Percentiles rank a stretch among this genome's conserved stretches.
These are phyloP conservation scores for Capronia coronata DNA, from an alignment of 2,329 filamentous ascomycete genomes.

Conservation along the genomic window DNA sequence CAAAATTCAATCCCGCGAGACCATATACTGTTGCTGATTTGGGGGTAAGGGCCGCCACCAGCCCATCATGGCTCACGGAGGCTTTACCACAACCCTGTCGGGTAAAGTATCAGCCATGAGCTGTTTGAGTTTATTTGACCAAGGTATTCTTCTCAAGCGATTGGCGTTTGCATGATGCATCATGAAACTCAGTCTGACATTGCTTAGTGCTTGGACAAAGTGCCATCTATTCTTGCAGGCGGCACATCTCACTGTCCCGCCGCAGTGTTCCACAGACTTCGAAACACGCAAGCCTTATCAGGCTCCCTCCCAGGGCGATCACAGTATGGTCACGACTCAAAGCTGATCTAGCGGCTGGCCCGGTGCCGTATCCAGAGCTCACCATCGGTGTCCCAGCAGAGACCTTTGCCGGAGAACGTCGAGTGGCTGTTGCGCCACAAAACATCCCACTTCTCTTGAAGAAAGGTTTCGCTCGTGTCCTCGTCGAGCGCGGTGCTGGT, in stretches of 20 bases:
- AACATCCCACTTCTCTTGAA: conserved; percentile 77
- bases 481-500: conserved; percentile 78
- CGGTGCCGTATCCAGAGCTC: conserved; percentile 60
- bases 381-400: conserved; percentile 75
- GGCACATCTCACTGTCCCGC: conserved; percentile 12
- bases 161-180: too few species aligned
- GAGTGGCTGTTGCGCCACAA: conserved; percentile 76
- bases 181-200: conserved; percentile 6
- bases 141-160: conserved; percentile 10
- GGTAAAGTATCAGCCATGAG: conserved; percentile 21
- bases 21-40: conserved; percentile 7
- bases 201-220: conserved; percentile 7
- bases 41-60: conserved; percentile 13
- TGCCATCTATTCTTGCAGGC: conserved; percentile 11
- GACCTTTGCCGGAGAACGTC: conserved; percentile 69
- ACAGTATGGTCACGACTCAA: conserved; percentile 21
- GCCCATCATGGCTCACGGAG: conserved; percentile 17
- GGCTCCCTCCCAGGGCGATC: conserved; percentile 9
- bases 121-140: conserved; percentile 11
- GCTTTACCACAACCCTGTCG: conserved; percentile 14
- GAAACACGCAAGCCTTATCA: conserved; percentile 11
- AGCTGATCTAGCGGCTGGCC: conserved; percentile 13
- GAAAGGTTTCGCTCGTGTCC: conserved; percentile 71
- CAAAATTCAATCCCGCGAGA: conserved; percentile 18
- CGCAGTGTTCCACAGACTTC: conserved; percentile 12